Evolutionary conservation across 306 rosid genomes (phyloP).

Genomic region (Lagenaria siceraria): DNA sequence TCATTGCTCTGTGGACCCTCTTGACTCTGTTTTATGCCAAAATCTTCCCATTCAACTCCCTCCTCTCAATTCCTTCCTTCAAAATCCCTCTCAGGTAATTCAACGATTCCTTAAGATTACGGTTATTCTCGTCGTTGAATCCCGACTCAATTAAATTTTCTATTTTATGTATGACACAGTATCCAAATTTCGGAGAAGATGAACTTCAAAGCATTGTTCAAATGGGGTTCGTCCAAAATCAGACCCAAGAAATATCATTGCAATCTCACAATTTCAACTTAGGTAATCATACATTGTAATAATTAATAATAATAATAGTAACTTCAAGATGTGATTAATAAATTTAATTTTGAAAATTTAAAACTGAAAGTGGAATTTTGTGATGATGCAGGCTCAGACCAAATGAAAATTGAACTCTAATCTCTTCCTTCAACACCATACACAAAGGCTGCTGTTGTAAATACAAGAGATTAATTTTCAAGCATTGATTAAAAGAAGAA

Average conservation of each 20-base stretch:
- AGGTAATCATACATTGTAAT: neutral
- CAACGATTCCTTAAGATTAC: neutral
- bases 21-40: constrained; percentile 42
- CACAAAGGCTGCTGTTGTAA: constrained; percentile 39
- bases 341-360: neutral
- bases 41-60: constrained; percentile 52
- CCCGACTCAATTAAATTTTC: neutral
- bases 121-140: neutral
- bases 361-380: neutral
- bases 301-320: constrained; percentile 7
- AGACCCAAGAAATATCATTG: constrained; percentile 28
- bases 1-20: constrained; percentile 47
- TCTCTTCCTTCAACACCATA: constrained; percentile 23
- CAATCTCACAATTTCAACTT: constrained; percentile 35
- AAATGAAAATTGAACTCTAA: constrained; percentile 74
- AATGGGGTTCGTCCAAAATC: constrained; percentile 71
- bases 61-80: constrained; percentile 28
- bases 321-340: constrained; percentile 8
- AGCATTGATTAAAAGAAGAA: constrained; percentile 9
- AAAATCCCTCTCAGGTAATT: constrained; percentile 47
- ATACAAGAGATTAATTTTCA: constrained; percentile 40
- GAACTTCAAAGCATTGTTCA: constrained; percentile 77
- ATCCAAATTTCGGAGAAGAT: constrained; percentile 62
- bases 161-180: constrained; percentile 20
- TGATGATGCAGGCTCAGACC: constrained; percentile 47